Percentiles rank a stretch among this genome's conserved stretches.
phyloP scores from a whole-genome alignment of 1,284 basidiomycete genomes.

The Trichosporon ovoides region DNA sequence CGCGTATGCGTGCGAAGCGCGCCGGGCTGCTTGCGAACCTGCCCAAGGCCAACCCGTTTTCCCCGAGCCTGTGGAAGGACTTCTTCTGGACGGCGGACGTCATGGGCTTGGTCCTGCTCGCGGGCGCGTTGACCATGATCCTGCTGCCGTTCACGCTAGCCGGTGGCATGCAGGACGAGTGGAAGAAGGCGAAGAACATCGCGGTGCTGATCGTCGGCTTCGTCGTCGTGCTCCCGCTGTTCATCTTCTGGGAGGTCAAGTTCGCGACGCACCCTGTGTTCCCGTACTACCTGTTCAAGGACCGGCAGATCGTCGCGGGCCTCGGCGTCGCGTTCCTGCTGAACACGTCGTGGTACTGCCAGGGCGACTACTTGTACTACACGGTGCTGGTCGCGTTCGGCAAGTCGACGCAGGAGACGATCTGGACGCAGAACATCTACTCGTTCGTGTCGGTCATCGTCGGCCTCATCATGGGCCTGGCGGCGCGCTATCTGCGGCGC shows the following conservation, averaged over 20 bases:
- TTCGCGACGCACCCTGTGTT: slow-evolving; percentile 44
- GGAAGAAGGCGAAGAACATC: slow-evolving; percentile 43
- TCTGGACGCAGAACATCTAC: slow-evolving; percentile 48
- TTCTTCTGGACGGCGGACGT: slow-evolving; percentile 50
- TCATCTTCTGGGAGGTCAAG: slow-evolving; percentile 47
- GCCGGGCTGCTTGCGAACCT: slow-evolving; percentile 27
- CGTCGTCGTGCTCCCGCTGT: slow-evolving; percentile 40
- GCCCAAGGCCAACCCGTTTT: slow-evolving; percentile 29
- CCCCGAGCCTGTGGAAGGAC: slow-evolving; percentile 26
- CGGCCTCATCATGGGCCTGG: slow-evolving; percentile 44
- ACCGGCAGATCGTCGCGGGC: slow-evolving; percentile 45
- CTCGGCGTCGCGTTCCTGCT: slow-evolving; percentile 47
- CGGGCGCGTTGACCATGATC: slow-evolving; percentile 26
- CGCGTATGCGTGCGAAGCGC: slow-evolving; percentile 30
- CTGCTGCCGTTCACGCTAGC: slow-evolving; percentile 48
- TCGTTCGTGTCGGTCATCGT: slow-evolving; percentile 47
- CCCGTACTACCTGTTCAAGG: slow-evolving; percentile 45
- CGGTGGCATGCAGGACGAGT: slow-evolving; percentile 28
- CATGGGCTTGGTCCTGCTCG: slow-evolving; percentile 41
- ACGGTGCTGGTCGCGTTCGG: slow-evolving; percentile 47
- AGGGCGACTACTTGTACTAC: slow-evolving; percentile 46
- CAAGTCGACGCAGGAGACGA: slow-evolving; percentile 40
- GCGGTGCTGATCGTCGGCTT: slow-evolving; percentile 46
- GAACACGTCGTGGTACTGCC: slow-evolving; percentile 48
- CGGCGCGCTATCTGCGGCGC: slow-evolving; percentile 43